Conservation (phyloP, 2,329 filamentous ascomycete genomes). For the Fusarium drepaniforme region DNA sequence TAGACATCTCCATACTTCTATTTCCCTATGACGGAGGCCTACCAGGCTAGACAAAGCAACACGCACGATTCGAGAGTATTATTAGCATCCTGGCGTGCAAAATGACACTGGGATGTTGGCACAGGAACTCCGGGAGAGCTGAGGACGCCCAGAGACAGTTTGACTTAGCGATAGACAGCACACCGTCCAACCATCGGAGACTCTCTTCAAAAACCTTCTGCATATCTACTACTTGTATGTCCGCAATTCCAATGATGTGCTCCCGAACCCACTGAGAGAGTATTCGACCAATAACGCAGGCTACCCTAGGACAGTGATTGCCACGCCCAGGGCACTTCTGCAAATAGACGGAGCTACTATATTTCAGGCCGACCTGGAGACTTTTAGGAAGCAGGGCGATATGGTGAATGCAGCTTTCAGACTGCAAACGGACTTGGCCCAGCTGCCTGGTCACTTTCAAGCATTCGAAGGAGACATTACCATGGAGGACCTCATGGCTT, state of each 20-base stretch:
- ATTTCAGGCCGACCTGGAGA: not conserved
- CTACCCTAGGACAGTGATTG: not conserved
- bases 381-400: not conserved
- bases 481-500: not conserved
- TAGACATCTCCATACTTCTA: not conserved
- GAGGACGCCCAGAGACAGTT: not conserved
- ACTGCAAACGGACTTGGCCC: not conserved
- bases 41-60: not conserved
- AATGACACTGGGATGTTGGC: not conserved
- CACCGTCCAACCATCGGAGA: not conserved
- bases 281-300: not conserved
- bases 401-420: not conserved
- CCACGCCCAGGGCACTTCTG: not conserved
- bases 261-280: not conserved
- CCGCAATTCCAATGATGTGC: not conserved
- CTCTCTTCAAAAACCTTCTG: not conserved
- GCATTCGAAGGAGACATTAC: not conserved
- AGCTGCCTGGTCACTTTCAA: not conserved
- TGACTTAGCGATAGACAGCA: not conserved
- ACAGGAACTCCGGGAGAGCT: not conserved
- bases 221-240: not conserved
- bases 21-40: not conserved
- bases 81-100: not conserved
- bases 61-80: not conserved
- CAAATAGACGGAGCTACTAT: not conserved